phyloP scores from a whole-genome alignment of 805 yeast species.

The Wickerhamiella kurtzmanii region DNA sequence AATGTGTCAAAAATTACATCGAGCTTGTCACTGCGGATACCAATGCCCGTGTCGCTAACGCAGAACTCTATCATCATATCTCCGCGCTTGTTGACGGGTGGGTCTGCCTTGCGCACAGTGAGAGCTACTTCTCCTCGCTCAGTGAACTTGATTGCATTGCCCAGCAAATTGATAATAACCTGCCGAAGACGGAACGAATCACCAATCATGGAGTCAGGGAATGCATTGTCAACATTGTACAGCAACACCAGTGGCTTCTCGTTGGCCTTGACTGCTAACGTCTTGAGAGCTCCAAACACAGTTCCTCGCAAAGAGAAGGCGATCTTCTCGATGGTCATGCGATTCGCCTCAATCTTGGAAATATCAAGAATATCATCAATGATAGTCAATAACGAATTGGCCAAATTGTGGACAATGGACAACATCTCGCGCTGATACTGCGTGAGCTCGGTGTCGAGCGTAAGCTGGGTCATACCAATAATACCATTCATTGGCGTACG shows the following conservation, averaged over 20 bases:
- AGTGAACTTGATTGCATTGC: slow-evolving; percentile 83
- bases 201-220: slow-evolving; percentile 77
- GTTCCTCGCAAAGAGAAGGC: slow-evolving; percentile 79
- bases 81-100: slow-evolving; percentile 27
- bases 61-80: slow-evolving; percentile 61
- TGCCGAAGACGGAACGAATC: slow-evolving; percentile 82
- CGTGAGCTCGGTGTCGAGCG: slow-evolving; percentile 75
- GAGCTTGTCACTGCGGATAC: slow-evolving; percentile 71
- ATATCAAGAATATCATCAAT: slow-evolving; percentile 86
- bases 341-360: slow-evolving; percentile 83
- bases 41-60: slow-evolving; percentile 84
- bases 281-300: slow-evolving; percentile 79
- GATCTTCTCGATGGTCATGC: slow-evolving; percentile 85
- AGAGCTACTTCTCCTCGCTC: slow-evolving; percentile 70
- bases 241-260: slow-evolving; percentile 71
- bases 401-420: slow-evolving; percentile 76
- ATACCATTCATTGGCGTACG: slow-evolving; percentile 90
- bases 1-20: slow-evolving; percentile 80
- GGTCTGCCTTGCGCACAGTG: slow-evolving; percentile 47
- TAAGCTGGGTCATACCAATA: slow-evolving; percentile 82
- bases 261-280: slow-evolving; percentile 78
- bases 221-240: slow-evolving; percentile 71
- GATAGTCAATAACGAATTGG: slow-evolving; percentile 71
- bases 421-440: slow-evolving; percentile 89
- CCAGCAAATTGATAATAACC: slow-evolving; percentile 73